phyloP scores from a whole-genome alignment of 208 protist species.

The Trichomonas gallinae region DNA sequence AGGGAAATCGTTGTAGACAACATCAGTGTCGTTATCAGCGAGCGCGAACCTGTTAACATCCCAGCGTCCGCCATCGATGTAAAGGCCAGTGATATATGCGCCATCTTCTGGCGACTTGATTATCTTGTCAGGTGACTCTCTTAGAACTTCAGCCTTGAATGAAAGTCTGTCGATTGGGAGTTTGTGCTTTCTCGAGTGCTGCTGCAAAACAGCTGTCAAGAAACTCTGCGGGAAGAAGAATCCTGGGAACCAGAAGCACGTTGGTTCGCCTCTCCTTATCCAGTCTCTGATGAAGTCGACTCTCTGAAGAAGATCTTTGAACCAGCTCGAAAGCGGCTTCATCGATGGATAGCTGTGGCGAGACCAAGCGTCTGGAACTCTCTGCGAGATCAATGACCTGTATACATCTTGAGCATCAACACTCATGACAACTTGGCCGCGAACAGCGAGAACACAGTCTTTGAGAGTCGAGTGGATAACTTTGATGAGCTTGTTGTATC shows the following conservation, averaged over 20 bases:
- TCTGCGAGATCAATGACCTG: slow-evolving; percentile 69
- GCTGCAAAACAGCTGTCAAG: slow-evolving; percentile 81
- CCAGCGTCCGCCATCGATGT: slow-evolving; percentile 80
- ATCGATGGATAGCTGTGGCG: slow-evolving; percentile 72
- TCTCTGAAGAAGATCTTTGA: slow-evolving; percentile 72
- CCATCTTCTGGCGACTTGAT: slow-evolving; percentile 55
- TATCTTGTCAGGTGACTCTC: slow-evolving; percentile 42
- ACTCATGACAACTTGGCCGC: slow-evolving; percentile 86
- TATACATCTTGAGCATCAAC: slow-evolving; percentile 79
- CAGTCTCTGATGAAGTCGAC: slow-evolving; percentile 76
- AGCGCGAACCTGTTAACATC: not conserved
- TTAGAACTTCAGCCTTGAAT: slow-evolving; percentile 68
- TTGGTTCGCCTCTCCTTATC: slow-evolving; percentile 69
- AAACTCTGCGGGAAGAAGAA: slow-evolving; percentile 96
- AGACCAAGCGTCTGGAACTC: slow-evolving; percentile 77
- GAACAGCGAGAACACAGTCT: slow-evolving; percentile 73
- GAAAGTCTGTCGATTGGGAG: slow-evolving; percentile 82
- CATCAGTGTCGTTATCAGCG: not conserved
- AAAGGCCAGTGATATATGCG: slow-evolving; percentile 84
- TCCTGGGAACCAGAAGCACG: slow-evolving; percentile 74
- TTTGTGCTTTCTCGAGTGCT: slow-evolving; percentile 71
- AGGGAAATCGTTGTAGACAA: not conserved
- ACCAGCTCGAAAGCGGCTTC: slow-evolving; percentile 82
- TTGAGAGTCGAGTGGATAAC: not conserved
- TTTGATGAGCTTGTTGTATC: not conserved